Conservation (phyloP, 768 basidiomycete genomes). For the Gloeophyllum trabeum region DNA sequence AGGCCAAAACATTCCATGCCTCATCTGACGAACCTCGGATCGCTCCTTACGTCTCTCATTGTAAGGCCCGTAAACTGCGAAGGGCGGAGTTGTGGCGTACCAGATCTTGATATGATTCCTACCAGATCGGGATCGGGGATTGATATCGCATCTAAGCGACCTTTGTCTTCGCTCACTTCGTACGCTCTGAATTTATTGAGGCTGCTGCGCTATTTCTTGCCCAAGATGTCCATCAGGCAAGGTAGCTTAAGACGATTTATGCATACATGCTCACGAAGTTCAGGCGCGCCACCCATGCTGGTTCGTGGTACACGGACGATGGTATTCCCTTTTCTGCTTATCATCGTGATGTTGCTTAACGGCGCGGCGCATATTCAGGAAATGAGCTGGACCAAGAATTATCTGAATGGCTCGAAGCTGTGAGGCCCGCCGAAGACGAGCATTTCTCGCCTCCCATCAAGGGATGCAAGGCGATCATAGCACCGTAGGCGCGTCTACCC, state of each 20-base stretch:
- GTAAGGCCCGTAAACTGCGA: too few relatives aligned
- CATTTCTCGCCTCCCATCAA: conserved; percentile 55
- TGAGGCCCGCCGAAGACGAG: conserved; percentile 31
- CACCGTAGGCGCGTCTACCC: conserved; percentile 59
- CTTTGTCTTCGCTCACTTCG: too few relatives aligned
- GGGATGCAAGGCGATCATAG: conserved; percentile 82
- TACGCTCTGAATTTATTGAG: too few relatives aligned
- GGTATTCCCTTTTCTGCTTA: too few relatives aligned
- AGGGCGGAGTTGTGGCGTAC: too few relatives aligned
- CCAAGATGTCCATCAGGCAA: not conserved
- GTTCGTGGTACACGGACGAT: conserved; percentile 78
- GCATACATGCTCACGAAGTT: not conserved
- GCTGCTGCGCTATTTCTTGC: not conserved
- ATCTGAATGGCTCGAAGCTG: conserved; percentile 46
- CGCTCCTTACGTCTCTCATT: too few relatives aligned
- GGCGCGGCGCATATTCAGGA: too few relatives aligned
- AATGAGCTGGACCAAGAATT: conserved; percentile 52
- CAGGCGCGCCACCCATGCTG: conserved; percentile 74
- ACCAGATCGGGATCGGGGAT: too few relatives aligned
- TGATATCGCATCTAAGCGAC: too few relatives aligned
- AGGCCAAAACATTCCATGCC: conserved; percentile 14
- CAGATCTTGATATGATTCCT: too few relatives aligned
- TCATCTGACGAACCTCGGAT: not conserved
- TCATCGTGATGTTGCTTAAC: too few relatives aligned
- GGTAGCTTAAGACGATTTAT: not conserved